phyloP scores from a whole-genome alignment of 2,329 filamentous ascomycete species.

The Colletotrichum sublineola region DNA sequence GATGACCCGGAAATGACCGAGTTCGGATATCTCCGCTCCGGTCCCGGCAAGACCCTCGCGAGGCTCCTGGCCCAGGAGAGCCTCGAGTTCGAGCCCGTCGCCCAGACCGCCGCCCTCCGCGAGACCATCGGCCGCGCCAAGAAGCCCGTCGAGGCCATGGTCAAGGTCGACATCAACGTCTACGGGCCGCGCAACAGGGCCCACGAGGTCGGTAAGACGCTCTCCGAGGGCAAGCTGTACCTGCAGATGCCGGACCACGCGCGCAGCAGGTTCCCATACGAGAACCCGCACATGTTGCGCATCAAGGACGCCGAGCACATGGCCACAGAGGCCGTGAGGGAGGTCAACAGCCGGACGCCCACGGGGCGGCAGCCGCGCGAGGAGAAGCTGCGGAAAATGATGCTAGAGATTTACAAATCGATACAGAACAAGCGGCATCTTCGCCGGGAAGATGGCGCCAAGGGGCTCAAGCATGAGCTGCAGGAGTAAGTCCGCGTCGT shows the following conservation, averaged over 20 bases:
- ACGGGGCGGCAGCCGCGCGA: slow-evolving; percentile 16
- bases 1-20: slow-evolving; percentile 44
- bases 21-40: slow-evolving; percentile 46
- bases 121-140: slow-evolving; percentile 46
- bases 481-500: slow-evolving; percentile 44
- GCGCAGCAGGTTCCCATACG: slow-evolving; percentile 44
- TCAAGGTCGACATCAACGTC: slow-evolving; percentile 53
- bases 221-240: slow-evolving; percentile 51
- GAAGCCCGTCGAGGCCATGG: slow-evolving; percentile 48
- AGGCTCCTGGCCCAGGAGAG: slow-evolving; percentile 34
- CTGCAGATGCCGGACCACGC: slow-evolving; percentile 51
- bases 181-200: slow-evolving; percentile 49
- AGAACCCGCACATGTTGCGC: slow-evolving; percentile 51
- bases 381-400: slow-evolving; percentile 29
- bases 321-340: background rate
- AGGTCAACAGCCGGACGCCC: background rate
- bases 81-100: slow-evolving; percentile 46
- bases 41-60: slow-evolving; percentile 43
- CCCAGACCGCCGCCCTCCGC: slow-evolving; percentile 41
- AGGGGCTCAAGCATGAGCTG: slow-evolving; percentile 45
- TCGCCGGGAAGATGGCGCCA: slow-evolving; percentile 42
- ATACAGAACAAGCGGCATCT: slow-evolving; percentile 44
- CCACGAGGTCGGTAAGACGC: slow-evolving; percentile 45
- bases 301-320: slow-evolving; percentile 44
- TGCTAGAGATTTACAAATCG: slow-evolving; percentile 44